A percentile compares a stretch with the other conserved stretches of the same genome.
Evolutionary conservation across 257 asterid genomes (phyloP).

Genomic region (Nicotiana obtusifolia): DNA sequence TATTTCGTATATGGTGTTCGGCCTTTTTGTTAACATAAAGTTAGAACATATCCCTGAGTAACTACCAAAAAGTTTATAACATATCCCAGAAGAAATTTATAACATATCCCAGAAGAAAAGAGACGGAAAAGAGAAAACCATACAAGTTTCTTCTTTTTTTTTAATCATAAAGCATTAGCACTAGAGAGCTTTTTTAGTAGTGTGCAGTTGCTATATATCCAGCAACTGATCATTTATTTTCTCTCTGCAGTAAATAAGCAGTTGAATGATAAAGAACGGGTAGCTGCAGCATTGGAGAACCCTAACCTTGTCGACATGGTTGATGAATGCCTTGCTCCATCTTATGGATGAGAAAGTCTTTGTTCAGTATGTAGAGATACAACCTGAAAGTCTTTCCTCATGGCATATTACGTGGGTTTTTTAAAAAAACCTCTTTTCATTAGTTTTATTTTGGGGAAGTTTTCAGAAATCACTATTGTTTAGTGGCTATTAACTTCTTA

Average conservation of each 20-base stretch:
- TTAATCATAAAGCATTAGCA: not conserved
- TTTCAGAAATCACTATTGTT: too few relatives aligned
- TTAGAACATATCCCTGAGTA: not conserved
- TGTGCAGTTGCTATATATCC: not conserved
- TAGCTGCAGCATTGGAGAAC: slow-evolving; percentile 90
- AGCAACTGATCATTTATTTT: slow-evolving; percentile 1
- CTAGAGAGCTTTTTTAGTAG: not conserved
- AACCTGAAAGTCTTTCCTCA: not conserved
- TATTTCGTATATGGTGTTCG: not conserved
- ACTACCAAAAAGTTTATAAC: not conserved
- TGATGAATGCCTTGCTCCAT: slow-evolving; percentile 80
- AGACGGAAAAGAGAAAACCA: not conserved
- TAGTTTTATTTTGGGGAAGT: too few relatives aligned
- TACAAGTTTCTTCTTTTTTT: not conserved
- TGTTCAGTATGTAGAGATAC: not conserved
- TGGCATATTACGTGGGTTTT: too few relatives aligned
- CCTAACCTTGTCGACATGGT: slow-evolving; percentile 74
- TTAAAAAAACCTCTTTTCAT: not conserved
- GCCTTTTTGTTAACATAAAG: not conserved
- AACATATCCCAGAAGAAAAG: not conserved
- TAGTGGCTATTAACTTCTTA: too few relatives aligned
- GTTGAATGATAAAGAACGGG: slow-evolving; percentile 92
- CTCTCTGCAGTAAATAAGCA: slow-evolving; percentile 74
- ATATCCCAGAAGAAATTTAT: too few relatives aligned
- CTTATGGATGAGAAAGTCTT: slow-evolving; percentile 35